Conservation (phyloP, 83 land plant genomes). For the Diphasiastrum complanatum region DNA sequence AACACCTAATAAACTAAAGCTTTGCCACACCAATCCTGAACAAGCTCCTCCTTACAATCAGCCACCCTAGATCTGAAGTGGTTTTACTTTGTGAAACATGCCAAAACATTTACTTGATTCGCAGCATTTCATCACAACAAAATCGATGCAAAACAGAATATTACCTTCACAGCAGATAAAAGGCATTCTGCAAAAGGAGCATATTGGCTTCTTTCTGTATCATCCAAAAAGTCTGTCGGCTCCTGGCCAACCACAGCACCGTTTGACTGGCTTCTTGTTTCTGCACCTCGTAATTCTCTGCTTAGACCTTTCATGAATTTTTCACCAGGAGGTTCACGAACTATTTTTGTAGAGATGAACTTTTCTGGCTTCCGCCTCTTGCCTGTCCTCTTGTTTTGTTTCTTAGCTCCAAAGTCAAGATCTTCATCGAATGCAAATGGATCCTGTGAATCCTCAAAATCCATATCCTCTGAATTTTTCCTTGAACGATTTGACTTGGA, state of each 20-base stretch:
- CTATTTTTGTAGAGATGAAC: too few relatives aligned
- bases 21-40: too few relatives aligned
- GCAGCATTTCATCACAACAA: background rate
- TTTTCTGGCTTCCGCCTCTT: conserved; percentile 10
- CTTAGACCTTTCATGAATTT: too few relatives aligned
- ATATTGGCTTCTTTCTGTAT: conserved; percentile 18
- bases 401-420: conserved; percentile 4
- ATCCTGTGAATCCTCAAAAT: conserved; percentile 48
- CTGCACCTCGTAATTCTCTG: conserved; percentile 5
- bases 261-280: background rate
- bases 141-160: background rate
- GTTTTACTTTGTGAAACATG: too few relatives aligned
- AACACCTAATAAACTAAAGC: too few relatives aligned
- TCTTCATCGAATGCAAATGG: conserved; percentile 79
- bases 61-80: too few relatives aligned
- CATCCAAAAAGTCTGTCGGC: background rate
- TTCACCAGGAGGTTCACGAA: too few relatives aligned
- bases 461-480: conserved; percentile 16
- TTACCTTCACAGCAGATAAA: conserved; percentile 55
- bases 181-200: conserved; percentile 43
- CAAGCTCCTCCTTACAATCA: too few relatives aligned
- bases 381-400: conserved; percentile 11
- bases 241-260: conserved; percentile 5
- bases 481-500: too few relatives aligned
- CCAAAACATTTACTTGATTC: too few relatives aligned